Evolutionary conservation across 2,329 filamentous ascomycete species (phyloP).

Genomic region (Arthrobotrys megalospora): DNA sequence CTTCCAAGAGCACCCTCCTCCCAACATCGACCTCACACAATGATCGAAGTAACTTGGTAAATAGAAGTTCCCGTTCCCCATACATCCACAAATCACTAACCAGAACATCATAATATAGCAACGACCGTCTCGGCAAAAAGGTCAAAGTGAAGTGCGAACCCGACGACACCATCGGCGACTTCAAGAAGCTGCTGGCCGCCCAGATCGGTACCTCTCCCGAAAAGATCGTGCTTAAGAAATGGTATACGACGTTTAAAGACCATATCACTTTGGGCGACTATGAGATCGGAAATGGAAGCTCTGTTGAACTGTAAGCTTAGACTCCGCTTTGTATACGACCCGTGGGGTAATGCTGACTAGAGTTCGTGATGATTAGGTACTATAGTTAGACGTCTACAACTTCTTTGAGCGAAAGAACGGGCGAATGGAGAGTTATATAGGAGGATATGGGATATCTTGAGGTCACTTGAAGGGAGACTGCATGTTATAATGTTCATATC

Average conservation of each 20-base stretch:
- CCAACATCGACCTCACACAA: conserved; percentile 27
- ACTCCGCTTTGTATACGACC: background rate
- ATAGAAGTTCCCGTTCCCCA: conserved; percentile 65
- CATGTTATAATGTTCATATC: background rate
- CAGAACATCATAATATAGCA: conserved; percentile 35
- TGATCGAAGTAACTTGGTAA: conserved; percentile 66
- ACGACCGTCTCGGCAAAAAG: conserved; percentile 76
- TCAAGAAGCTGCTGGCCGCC: conserved; percentile 64
- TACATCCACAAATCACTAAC: background rate
- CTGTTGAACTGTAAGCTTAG: conserved; percentile 62
- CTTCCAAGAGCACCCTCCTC: background rate
- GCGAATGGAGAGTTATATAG: background rate
- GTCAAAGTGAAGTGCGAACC: conserved; percentile 64
- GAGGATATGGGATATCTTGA: background rate
- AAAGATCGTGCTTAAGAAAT: conserved; percentile 65
- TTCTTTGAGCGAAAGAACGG: too few relatives aligned
- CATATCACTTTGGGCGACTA: conserved; percentile 65
- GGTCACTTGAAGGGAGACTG: background rate
- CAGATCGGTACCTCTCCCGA: conserved; percentile 62
- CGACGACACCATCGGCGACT: conserved; percentile 64
- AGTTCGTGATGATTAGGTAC: conserved; percentile 25
- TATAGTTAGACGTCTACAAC: conserved; percentile 25
- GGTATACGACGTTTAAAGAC: conserved; percentile 63
- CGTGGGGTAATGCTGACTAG: conserved; percentile 1
- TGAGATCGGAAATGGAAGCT: conserved; percentile 63